phyloP scores from a whole-genome alignment of 768 basidiomycete genomes.

The Kwoniella newhampshirensis region DNA sequence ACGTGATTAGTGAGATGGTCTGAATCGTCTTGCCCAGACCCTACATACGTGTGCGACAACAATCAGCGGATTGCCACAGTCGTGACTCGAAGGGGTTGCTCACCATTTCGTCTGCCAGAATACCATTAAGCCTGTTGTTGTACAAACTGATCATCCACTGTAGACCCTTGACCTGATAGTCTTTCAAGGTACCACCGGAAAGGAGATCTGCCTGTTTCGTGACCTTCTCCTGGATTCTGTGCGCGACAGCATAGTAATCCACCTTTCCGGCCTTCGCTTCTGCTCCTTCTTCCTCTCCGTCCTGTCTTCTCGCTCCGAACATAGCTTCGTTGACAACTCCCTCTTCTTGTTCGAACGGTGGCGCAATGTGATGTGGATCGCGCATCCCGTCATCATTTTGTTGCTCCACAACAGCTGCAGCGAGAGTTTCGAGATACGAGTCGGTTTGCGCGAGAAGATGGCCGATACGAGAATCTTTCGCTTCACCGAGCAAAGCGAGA shows the following conservation, averaged over 20 bases:
- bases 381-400: conserved; percentile 66
- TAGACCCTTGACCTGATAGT: conserved; percentile 89
- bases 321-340: conserved; percentile 80
- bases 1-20: conserved; percentile 68
- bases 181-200: conserved; percentile 84
- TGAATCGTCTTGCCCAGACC: conserved; percentile 55
- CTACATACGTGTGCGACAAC: conserved; percentile 22
- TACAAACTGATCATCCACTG: conserved; percentile 99
- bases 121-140: conserved; percentile 93
- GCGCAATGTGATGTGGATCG: conserved; percentile 47
- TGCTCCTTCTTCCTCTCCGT: conserved; percentile 59
- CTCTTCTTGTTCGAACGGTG: conserved; percentile 62
- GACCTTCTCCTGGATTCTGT: conserved; percentile 84
- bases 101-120: conserved; percentile 71
- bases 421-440: conserved; percentile 87
- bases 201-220: conserved; percentile 61
- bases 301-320: conserved; percentile 75
- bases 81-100: conserved; percentile 17
- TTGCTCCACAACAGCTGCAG: conserved; percentile 88
- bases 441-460: conserved; percentile 94
- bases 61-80: not conserved
- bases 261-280: conserved; percentile 69
- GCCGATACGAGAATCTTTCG: conserved; percentile 97
- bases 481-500: conserved; percentile 96
- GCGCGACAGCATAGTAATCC: conserved; percentile 96